Base-by-base conservation (phyloP, 768 basidiomycete genomes). In the Rhodotorula babjevae region DNA sequence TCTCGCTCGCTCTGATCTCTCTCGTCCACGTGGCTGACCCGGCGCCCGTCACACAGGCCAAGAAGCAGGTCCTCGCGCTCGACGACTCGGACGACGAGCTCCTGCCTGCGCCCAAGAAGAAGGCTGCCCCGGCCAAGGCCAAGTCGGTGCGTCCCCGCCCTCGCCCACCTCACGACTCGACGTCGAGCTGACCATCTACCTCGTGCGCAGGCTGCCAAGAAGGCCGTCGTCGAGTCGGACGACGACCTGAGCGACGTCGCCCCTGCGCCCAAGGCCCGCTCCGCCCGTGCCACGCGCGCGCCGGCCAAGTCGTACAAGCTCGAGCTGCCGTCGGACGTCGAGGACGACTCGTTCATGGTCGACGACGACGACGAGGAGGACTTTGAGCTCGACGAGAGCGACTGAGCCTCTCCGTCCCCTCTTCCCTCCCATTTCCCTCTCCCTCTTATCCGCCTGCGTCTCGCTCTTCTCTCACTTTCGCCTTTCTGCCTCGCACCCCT, bases 281-380 rank as follows among this genome's bases (percentile, higher is more conserved):
- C 67, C 0, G 57, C 71, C 4, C 71, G 71, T 19, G 16, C 62
- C 14, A 64, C 71, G 0, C 62, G 61, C 46, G 68, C 68, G 6
- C 61, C 71, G 3, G 71, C 63, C 62, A 72, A 72, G 63, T 59
- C 57, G 29, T 67, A 67, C 66, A 42, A 53, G 25, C 29, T 72
- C 58, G 57, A 64, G 2, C 31, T 63, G 7, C 18, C 29, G 14
- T 55, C 50, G 15, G 71, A 67, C 29, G 27, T 53, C 27, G 67
- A n/a, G 14, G 67, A 55, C 18, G 67, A 44, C 18, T 57, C 53
- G 16, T 67, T 72, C 58, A 29, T 55, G 58, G 65, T 63, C 2
- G 65, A 71, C 56, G 63, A 72, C 40, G 66, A 47, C n/a, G 68
- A 63, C n/a, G 66, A 61, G 16, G 66, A 52, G 15, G 71, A 67